Conservation (phyloP, 139 green algal species). For the Nannochloris sp. region DNA sequence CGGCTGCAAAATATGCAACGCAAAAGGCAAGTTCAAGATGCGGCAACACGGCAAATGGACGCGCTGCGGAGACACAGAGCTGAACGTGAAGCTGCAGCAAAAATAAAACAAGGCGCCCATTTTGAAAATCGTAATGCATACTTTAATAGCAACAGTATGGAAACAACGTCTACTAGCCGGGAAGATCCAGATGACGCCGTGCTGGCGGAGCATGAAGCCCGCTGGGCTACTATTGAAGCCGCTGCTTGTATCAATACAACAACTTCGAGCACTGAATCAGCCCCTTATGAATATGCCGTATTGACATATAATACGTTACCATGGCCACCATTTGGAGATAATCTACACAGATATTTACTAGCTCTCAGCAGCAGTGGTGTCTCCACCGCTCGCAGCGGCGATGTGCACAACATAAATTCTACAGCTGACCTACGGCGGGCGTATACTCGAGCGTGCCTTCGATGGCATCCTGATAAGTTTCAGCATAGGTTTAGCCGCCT, state of each 20-base stretch:
- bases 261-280: no score
- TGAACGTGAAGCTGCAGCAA: neutral
- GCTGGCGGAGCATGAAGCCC: no score
- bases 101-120: neutral
- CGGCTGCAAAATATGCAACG: neutral
- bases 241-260: no score
- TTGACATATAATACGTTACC: neutral
- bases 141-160: no score
- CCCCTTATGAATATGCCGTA: no score
- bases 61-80: neutral
- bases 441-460: slow-evolving; percentile 21
- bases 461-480: slow-evolving; percentile 30
- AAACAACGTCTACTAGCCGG: no score
- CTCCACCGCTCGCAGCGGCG: no score
- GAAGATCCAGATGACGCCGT: no score
- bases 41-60: neutral
- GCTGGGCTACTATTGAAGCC: no score
- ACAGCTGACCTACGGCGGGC: neutral
- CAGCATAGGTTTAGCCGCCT: neutral
- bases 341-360: neutral
- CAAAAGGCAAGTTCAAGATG: neutral
- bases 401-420: no score
- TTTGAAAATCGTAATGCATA: no score
- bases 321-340: neutral
- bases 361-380: neutral